Evolutionary conservation across 805 yeast genomes (phyloP).

Genomic region (Saccharomycopsis fodiens): DNA sequence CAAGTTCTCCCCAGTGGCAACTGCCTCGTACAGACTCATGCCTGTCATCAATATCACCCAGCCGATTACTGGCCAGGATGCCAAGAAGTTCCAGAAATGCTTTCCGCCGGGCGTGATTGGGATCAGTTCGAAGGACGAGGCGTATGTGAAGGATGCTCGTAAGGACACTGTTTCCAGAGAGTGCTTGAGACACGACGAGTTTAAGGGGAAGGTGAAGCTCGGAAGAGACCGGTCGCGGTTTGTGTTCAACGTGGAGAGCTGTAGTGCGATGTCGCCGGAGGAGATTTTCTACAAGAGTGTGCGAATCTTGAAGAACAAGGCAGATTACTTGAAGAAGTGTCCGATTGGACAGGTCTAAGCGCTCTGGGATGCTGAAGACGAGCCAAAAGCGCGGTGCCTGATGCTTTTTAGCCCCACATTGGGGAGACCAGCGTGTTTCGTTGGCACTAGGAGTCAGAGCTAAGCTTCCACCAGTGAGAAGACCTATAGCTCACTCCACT

Average conservation of each 20-base stretch:
- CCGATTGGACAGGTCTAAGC: slow-evolving; percentile 52
- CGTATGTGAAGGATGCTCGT: slow-evolving; percentile 82
- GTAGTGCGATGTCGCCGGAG: slow-evolving; percentile 96
- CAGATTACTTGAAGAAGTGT: slow-evolving; percentile 68
- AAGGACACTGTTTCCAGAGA: slow-evolving; percentile 96
- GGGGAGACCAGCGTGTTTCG: too few species aligned
- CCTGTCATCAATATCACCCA: slow-evolving; percentile 75
- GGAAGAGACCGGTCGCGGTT: slow-evolving; percentile 92
- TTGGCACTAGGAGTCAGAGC: too few species aligned
- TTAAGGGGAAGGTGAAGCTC: slow-evolving; percentile 77
- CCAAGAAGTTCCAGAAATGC: slow-evolving; percentile 75
- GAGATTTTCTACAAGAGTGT: slow-evolving; percentile 91
- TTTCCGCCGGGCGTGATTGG: slow-evolving; percentile 92
- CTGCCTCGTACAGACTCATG: slow-evolving; percentile 90
- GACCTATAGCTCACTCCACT: too few species aligned
- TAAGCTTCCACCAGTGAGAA: too few species aligned
- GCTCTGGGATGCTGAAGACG: too few species aligned
- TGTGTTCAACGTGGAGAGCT: slow-evolving; percentile 87
- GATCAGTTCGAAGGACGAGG: slow-evolving; percentile 57
- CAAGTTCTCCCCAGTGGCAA: slow-evolving; percentile 93
- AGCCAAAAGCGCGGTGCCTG: too few species aligned
- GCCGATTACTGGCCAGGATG: slow-evolving; percentile 72
- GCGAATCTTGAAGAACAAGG: slow-evolving; percentile 77
- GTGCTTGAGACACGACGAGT: slow-evolving; percentile 88
- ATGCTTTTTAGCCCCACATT: too few species aligned